phyloP scores from a whole-genome alignment of 2,329 filamentous ascomycete genomes.

The Paecilomyces variotii region DNA sequence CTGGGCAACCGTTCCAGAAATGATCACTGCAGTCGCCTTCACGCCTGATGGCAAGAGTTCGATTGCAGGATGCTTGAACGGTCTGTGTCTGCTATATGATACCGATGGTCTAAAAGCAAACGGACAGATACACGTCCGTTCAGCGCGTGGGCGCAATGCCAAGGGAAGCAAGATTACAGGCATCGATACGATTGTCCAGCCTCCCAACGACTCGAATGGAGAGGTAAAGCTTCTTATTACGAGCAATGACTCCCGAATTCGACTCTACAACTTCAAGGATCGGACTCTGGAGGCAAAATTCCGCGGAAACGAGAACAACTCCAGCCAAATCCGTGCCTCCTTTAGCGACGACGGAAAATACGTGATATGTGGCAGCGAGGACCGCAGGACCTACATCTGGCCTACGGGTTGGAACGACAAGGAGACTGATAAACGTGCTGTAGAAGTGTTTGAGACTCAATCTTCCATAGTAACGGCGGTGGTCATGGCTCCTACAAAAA shows the following conservation, averaged over 20 bases:
- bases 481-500: constrained; percentile 71
- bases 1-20: constrained; percentile 66
- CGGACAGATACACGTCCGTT: constrained; percentile 87
- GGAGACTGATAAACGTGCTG: constrained; percentile 68
- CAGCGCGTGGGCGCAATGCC: constrained; percentile 82
- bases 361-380: constrained; percentile 88
- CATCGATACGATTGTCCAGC: constrained; percentile 65
- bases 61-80: constrained; percentile 80
- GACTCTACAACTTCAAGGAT: constrained; percentile 80
- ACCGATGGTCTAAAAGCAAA: constrained; percentile 81
- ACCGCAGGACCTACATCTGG: constrained; percentile 87
- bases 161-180: constrained; percentile 97
- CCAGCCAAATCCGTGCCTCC: constrained; percentile 79
- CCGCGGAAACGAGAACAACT: constrained; percentile 81
- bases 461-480: constrained; percentile 83
- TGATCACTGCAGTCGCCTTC: constrained; percentile 91
- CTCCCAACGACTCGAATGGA: constrained; percentile 48
- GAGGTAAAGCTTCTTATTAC: constrained; percentile 81
- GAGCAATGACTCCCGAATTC: constrained; percentile 87
- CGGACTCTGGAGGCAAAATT: constrained; percentile 83
- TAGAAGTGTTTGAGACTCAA: constrained; percentile 88
- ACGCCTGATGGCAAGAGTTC: constrained; percentile 84
- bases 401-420: constrained; percentile 56
- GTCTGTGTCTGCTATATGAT: constrained; percentile 82
- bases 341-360: constrained; percentile 83